Conservation (phyloP, 2,329 filamentous ascomycete genomes). For the Xylariaceae sp. region DNA sequence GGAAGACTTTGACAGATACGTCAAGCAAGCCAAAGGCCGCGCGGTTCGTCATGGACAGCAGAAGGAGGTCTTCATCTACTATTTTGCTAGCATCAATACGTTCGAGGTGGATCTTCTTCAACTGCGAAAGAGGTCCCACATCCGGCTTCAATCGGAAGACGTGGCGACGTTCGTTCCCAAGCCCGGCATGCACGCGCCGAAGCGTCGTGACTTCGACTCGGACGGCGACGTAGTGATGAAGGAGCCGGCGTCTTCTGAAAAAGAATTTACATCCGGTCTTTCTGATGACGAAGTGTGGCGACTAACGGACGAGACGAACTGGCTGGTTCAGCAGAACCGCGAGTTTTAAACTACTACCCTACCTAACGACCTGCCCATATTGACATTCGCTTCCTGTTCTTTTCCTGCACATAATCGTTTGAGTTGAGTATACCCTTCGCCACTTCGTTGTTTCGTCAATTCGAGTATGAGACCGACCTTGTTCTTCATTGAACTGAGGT, state of each 20-base stretch:
- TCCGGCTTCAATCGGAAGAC: background rate
- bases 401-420: background rate
- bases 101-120: conserved; percentile 39
- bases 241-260: conserved; percentile 1
- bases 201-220: background rate
- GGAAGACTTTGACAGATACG: conserved; percentile 33
- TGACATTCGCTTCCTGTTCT: background rate
- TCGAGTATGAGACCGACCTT: background rate
- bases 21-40: conserved; percentile 39
- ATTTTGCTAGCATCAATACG: conserved; percentile 36
- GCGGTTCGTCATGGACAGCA: conserved; percentile 38
- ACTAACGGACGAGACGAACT: conserved; percentile 28
- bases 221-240: background rate
- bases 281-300: conserved; percentile 27
- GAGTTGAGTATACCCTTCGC: background rate
- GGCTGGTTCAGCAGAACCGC: conserved; percentile 22
- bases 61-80: conserved; percentile 36
- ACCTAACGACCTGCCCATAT: background rate
- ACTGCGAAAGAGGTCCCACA: conserved; percentile 18
- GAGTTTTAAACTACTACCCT: conserved; percentile 4
- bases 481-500: background rate
- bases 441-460: background rate
- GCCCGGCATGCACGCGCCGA: background rate
- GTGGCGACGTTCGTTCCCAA: conserved; percentile 3
- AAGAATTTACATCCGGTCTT: conserved; percentile 18